Evolutionary conservation across 2,329 filamentous ascomycete species (phyloP).

Genomic region (Alternaria arborescens): DNA sequence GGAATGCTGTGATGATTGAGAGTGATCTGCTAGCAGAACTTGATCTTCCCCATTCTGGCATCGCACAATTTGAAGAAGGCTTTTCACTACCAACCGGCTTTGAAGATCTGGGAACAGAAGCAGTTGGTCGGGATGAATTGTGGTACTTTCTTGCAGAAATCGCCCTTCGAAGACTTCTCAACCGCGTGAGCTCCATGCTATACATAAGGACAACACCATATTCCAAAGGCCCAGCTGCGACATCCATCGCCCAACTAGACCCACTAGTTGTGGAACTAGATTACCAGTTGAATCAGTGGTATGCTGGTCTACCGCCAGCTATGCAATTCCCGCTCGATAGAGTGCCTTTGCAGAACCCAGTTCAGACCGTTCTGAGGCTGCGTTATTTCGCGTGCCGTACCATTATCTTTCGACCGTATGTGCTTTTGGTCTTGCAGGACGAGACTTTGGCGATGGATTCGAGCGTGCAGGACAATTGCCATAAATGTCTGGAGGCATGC

Average conservation of each 20-base stretch:
- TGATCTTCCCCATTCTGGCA: slow-evolving; percentile 82
- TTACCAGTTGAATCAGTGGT: slow-evolving; percentile 85
- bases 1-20: slow-evolving; percentile 83
- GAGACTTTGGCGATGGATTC: slow-evolving; percentile 76
- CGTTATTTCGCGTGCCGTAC: slow-evolving; percentile 87
- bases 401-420: slow-evolving; percentile 86
- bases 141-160: slow-evolving; percentile 91
- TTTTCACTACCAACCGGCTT: slow-evolving; percentile 82
- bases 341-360: slow-evolving; percentile 72
- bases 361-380: slow-evolving; percentile 80
- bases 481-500: slow-evolving; percentile 82
- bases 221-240: slow-evolving; percentile 56
- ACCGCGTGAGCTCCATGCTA: slow-evolving; percentile 80
- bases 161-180: slow-evolving; percentile 77
- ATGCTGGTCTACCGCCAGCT: slow-evolving; percentile 76
- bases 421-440: slow-evolving; percentile 80
- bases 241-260: slow-evolving; percentile 76
- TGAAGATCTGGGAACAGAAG: slow-evolving; percentile 71
- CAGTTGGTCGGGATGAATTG: slow-evolving; percentile 76
- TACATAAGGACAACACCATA: slow-evolving; percentile 70
- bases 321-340: slow-evolving; percentile 80
- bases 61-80: slow-evolving; percentile 82
- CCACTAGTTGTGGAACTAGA: slow-evolving; percentile 82
- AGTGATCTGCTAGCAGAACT: slow-evolving; percentile 80
- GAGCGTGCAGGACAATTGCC: slow-evolving; percentile 77